Base-by-base conservation (phyloP, 768 basidiomycete genomes). In the Panus rudis region DNA sequence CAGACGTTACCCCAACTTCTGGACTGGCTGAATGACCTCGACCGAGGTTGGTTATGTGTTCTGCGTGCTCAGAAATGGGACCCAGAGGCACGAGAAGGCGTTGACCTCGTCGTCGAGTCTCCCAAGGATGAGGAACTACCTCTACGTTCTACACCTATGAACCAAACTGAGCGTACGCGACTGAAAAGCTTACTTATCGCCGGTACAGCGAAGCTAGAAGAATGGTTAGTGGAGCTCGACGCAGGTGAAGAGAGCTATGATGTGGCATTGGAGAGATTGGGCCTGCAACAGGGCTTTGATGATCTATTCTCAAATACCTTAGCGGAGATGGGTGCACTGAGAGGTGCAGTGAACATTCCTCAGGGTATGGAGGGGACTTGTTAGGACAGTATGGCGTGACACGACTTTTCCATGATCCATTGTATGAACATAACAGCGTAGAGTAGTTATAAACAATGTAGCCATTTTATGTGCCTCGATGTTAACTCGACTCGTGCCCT, bases 101-200 rank as follows among this genome's bases (percentile, higher is more conserved):
- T 63, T n/a, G 64, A 76, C 42, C 56, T 74, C 24, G 49, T 65
- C 4, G 41, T 75, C 3, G 67, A 72, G n/a, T 62, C 63, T 13
- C 64, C 60, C 21, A 62, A 58, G 33, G 61, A 59, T 22, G 49
- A 61, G 4, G 47, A 48, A 1, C 30, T 8, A 11, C 12, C 27
- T 58, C 52, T 65, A 14, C 68, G 61, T 43, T 68, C 74, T 19
- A 63, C 76, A 4, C 72, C 75, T 2, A 59, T 78, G 35, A 84
- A 66, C 44, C 80, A 82, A 52, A 90, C 87, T 4, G 87, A 89
- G 49, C 63, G 76, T 24, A 80, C 82, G 11, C 69, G 86, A n/a
- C 58, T 89, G 20, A 66, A 75, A 30, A 87, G 85, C 51, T 53
- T 89, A 37, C 65, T 89, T 23, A 63, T 84, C 3, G 66, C 70